A percentile compares a stretch with the other conserved stretches of the same genome.
Evolutionary conservation across 2,329 filamentous ascomycete genomes (phyloP).

Genomic region (Alternaria sp.): DNA sequence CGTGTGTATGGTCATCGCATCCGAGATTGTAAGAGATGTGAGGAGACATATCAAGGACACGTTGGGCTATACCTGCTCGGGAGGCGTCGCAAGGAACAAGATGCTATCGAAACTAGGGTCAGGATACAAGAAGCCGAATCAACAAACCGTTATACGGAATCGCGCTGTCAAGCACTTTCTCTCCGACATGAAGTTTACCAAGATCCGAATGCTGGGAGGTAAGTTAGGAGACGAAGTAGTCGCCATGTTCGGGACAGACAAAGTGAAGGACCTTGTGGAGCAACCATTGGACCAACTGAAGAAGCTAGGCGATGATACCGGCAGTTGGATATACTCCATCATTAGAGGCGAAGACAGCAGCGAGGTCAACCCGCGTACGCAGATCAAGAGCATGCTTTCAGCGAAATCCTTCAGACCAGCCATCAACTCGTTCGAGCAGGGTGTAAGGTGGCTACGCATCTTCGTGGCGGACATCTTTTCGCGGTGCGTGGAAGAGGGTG

Average conservation of each 20-base stretch:
- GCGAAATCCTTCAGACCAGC: conserved; percentile 92
- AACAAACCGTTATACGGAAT: conserved; percentile 91
- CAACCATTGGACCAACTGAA: conserved; percentile 77
- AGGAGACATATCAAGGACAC: conserved; percentile 71
- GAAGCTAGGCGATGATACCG: conserved; percentile 82
- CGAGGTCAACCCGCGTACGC: conserved; percentile 87
- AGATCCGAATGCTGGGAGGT: conserved; percentile 92
- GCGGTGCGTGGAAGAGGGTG: conserved; percentile 86
- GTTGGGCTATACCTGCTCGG: conserved; percentile 89
- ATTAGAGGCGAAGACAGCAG: conserved; percentile 85
- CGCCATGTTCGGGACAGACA: conserved; percentile 80
- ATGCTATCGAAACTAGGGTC: conserved; percentile 94
- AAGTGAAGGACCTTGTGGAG: conserved; percentile 74
- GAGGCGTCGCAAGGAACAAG: conserved; percentile 88
- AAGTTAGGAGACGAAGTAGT: conserved; percentile 90
- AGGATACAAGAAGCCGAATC: conserved; percentile 89
- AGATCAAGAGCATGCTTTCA: conserved; percentile 97
- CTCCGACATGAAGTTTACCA: conserved; percentile 86
- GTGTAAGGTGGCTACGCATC: conserved; percentile 83
- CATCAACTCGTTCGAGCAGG: conserved; percentile 80
- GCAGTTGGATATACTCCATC: conserved; percentile 81
- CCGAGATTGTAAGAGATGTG: conserved; percentile 83
- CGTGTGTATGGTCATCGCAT: conserved; percentile 82
- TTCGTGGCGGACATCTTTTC: conserved; percentile 92
- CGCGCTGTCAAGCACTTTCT: conserved; percentile 82